Percentiles rank a stretch among this genome's conserved stretches.
Evolutionary conservation across 495 filamentous ascomycete genomes (phyloP).

Genomic region (Penicillium samsonianum): DNA sequence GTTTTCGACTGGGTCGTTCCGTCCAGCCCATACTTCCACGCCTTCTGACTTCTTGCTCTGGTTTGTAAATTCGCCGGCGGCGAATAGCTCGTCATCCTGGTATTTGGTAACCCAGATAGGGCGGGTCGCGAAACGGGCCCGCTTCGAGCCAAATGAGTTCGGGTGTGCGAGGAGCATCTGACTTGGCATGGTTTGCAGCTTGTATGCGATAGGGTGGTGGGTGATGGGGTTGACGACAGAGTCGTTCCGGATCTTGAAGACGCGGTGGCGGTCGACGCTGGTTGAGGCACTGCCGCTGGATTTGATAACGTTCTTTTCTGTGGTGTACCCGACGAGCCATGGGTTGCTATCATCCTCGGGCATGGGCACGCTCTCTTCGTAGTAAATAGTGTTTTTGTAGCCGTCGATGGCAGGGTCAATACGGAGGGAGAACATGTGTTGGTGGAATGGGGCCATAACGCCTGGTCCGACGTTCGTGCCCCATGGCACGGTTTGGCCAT

Average conservation of each 20-base stretch:
- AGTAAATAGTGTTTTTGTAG: conserved; percentile 65
- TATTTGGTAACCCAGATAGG: conserved; percentile 83
- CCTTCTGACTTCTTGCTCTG: conserved; percentile 65
- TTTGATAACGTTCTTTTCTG: conserved; percentile 59
- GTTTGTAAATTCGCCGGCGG: conserved; percentile 85
- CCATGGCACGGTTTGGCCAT: conserved; percentile 59
- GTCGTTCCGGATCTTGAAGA: conserved; percentile 83
- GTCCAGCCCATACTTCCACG: conserved; percentile 44
- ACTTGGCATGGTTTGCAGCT: conserved; percentile 68
- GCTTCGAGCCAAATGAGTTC: conserved; percentile 67
- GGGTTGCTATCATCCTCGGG: conserved; percentile 73
- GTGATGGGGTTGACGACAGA: conserved; percentile 68
- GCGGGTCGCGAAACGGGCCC: conserved; percentile 81
- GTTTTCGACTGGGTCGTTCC: conserved; percentile 52
- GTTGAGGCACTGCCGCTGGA: conserved; percentile 65
- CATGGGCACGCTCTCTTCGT: conserved; percentile 72
- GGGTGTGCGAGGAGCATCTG: conserved; percentile 76
- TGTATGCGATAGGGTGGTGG: conserved; percentile 75
- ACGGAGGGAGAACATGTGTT: conserved; percentile 89
- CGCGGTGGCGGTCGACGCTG: conserved; percentile 62
- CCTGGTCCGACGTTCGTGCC: conserved; percentile 87
- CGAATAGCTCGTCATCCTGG: conserved; percentile 76
- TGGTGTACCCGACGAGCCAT: conserved; percentile 72
- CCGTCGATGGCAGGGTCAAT: conserved; percentile 84
- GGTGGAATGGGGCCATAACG: conserved; percentile 75